Conservation (phyloP, 177 flowering plant species). For the Telopea speciosissima region DNA sequence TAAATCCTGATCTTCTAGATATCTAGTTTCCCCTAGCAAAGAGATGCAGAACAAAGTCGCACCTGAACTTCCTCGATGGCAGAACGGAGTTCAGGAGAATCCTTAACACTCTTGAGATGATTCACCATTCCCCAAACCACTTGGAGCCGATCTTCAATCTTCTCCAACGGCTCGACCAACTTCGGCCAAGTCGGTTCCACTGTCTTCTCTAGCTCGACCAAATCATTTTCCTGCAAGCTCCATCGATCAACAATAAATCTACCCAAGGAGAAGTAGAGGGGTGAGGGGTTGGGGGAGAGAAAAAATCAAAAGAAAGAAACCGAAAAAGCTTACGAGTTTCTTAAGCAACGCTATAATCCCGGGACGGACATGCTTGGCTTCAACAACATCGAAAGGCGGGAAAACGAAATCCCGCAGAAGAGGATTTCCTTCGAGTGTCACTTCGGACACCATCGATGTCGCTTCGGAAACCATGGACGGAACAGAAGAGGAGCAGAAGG, state of each 20-base stretch:
- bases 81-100: conserved; percentile 74
- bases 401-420: conserved; percentile 63
- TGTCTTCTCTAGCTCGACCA: conserved; percentile 69
- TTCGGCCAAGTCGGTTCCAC: conserved; percentile 93
- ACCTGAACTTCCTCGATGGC: conserved; percentile 96
- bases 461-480: conserved; percentile 23
- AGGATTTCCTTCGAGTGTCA: conserved; percentile 37
- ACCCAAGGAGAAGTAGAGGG: neutral
- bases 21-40: neutral
- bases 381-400: conserved; percentile 77
- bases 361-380: conserved; percentile 78
- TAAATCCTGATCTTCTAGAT: neutral
- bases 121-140: conserved; percentile 86
- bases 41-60: neutral
- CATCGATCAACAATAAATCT: conserved; percentile 9
- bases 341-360: conserved; percentile 67
- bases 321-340: conserved; percentile 41
- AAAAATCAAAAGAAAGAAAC: conserved; percentile 1
- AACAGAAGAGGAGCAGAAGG: conserved; percentile 23
- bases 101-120: conserved; percentile 88
- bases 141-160: conserved; percentile 52
- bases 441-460: conserved; percentile 6
- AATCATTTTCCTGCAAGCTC: conserved; percentile 54
- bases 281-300: neutral
- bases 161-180: conserved; percentile 89